Evolutionary conservation across 2,329 filamentous ascomycete genomes (phyloP).

Genomic region (Pestalotiopsis sp.): DNA sequence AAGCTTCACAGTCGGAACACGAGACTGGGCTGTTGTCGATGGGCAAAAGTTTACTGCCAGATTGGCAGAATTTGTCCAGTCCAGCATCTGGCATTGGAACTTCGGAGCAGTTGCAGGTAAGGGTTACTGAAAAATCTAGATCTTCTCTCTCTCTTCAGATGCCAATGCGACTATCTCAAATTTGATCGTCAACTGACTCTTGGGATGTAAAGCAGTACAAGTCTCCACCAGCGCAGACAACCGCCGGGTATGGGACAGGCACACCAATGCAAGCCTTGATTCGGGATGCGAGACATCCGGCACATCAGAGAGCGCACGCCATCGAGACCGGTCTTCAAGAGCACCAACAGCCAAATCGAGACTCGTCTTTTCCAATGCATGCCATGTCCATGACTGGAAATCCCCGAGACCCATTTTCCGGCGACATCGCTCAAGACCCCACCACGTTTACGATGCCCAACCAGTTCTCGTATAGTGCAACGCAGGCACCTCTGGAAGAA

Average conservation of each 20-base stretch:
- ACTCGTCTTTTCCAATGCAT: neutral
- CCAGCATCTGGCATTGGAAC: neutral
- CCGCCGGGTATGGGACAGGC: neutral
- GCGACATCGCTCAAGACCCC: neutral
- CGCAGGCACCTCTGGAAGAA: neutral
- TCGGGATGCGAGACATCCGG: neutral
- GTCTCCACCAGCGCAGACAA: neutral
- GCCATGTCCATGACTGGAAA: neutral
- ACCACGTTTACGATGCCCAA: neutral
- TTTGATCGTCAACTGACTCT: neutral
- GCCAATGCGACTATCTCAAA: neutral
- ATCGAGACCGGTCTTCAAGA: neutral
- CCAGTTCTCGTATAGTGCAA: neutral
- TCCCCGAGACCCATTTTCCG: neutral
- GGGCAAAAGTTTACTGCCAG: neutral
- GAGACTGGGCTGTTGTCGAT: neutral
- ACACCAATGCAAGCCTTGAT: neutral
- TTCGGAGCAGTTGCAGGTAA: neutral
- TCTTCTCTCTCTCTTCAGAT: neutral
- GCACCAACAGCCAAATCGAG: neutral
- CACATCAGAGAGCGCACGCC: neutral
- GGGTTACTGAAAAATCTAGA: neutral
- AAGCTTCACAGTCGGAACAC: neutral
- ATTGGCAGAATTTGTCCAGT: neutral
- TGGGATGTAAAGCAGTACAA: neutral